phyloP scores from a whole-genome alignment of 495 filamentous ascomycete genomes.

The Ramalina peruviana region DNA sequence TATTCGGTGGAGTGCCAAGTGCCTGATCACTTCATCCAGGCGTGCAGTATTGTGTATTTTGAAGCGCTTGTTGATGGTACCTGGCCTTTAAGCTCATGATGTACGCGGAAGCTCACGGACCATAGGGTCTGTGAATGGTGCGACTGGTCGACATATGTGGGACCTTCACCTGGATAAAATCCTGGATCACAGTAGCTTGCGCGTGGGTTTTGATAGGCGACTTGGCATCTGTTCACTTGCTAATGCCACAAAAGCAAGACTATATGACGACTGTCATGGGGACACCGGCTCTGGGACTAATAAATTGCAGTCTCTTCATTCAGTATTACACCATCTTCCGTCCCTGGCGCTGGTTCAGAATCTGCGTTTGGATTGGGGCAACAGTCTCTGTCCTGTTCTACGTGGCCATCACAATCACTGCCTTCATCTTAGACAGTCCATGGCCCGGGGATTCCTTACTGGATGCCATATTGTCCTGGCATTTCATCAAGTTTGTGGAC shows the following conservation, averaged over 20 bases:
- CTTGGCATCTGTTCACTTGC: neutral
- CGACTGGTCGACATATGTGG: constrained; percentile 9
- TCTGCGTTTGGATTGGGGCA: constrained; percentile 10
- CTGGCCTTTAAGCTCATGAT: neutral
- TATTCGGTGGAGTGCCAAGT: neutral
- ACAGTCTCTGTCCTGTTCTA: constrained; percentile 5
- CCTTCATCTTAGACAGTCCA: constrained; percentile 5
- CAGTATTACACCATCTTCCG: constrained; percentile 10
- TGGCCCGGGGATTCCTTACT: constrained; percentile 9
- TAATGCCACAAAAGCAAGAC: constrained; percentile 3
- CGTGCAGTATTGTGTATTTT: constrained; percentile 6
- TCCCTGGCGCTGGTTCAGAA: constrained; percentile 7
- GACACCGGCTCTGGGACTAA: constrained; percentile 9
- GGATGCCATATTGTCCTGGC: neutral
- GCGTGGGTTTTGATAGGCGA: neutral
- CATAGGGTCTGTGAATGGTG: constrained; percentile 7
- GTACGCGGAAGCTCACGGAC: neutral
- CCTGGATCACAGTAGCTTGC: constrained; percentile 2
- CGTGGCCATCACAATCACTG: constrained; percentile 3
- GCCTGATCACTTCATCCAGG: neutral
- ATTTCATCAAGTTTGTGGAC: constrained; percentile 6
- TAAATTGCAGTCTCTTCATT: constrained; percentile 8
- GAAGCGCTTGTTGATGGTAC: constrained; percentile 1
- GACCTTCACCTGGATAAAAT: constrained; percentile 6
- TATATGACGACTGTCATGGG: constrained; percentile 8